Base-by-base conservation (phyloP, 352 stramenopile genomes). In the Phytophthora sojae region DNA sequence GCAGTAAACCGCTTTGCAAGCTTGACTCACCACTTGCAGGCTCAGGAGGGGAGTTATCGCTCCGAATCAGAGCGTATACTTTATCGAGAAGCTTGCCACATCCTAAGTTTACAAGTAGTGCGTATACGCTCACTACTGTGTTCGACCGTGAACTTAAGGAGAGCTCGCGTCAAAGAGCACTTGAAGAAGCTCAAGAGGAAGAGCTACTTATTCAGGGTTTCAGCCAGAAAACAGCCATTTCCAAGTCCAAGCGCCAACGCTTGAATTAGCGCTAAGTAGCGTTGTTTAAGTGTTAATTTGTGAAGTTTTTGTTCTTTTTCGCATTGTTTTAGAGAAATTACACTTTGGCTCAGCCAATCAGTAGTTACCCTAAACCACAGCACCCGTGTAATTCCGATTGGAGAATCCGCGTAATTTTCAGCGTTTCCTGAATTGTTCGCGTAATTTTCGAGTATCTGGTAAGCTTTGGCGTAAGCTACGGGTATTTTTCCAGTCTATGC, bases 21-120 rank as follows among this genome's bases (percentile, higher is more conserved):
- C 42, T 50, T 50, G 9, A 50, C 42, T 50, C 42, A 23, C 17
- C 42, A 50, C 42, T 9, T 50, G 7, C 42, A 50, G 7, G 14
- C 23, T 4, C 42, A 50, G 42, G 15, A 50, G 5, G 7, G 9
- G 42, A 25, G 42, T 19, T 50, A 23, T 50, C 17, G 21, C 42
- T 50, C 42, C 0, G 7, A 50, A 17, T 50, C 42, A 0, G 42
- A 50, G 42, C 42, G 15, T 50, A 50, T 50, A 50, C n/a, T 50
- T 50, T 50, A 50, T 50, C 42, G 42, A 50, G 15, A 50, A 50
- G 42, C n/a, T n/a, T n/a, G n/a, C n/a, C n/a, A n/a, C n/a, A n/a
- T n/a, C n/a, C n/a, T n/a, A n/a, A n/a, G n/a, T n/a, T n/a, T n/a
- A n/a, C n/a, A n/a, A n/a, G n/a, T n/a, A n/a, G n/a, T n/a, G n/a